Percentiles rank a stretch among this genome's conserved stretches.
These are phyloP conservation scores for Mimosa pudica DNA, from an alignment of 306 rosid species.

Conservation along the genomic window DNA sequence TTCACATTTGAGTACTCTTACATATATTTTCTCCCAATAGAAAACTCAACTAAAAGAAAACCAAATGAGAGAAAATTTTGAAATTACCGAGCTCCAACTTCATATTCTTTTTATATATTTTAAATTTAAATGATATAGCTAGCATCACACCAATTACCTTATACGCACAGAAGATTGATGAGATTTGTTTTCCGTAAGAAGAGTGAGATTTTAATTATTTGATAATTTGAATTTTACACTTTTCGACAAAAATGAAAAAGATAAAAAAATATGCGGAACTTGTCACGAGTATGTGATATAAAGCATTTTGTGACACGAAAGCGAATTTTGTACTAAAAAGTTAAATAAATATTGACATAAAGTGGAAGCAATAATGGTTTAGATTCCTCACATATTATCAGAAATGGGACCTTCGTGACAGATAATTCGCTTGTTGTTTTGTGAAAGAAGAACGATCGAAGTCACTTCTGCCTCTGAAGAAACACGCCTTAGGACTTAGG, in stretches of 20 bases:
- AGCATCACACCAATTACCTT: background rate
- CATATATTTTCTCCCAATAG: too few relatives aligned
- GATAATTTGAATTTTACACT: background rate
- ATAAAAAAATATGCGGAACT: background rate
- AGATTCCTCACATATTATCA: background rate
- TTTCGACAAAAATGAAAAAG: background rate
- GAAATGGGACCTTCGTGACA: conserved; percentile 21
- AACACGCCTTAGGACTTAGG: background rate
- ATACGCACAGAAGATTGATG: background rate
- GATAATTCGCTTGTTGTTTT: conserved; percentile 25
- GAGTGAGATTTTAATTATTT: background rate
- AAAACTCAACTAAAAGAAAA: too few relatives aligned
- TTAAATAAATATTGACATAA: background rate
- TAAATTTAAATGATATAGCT: background rate
- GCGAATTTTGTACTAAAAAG: conserved; percentile 9
- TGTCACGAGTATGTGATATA: background rate
- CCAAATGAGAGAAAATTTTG: background rate
- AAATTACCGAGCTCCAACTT: too few relatives aligned
- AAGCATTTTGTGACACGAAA: background rate
- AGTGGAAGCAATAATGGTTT: background rate
- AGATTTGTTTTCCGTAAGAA: background rate
- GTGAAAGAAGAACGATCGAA: background rate
- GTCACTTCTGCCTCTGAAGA: background rate
- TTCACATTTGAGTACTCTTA: too few relatives aligned
- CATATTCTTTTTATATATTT: too few relatives aligned